Conservation (phyloP, 2,329 filamentous ascomycete genomes). For the Colletotrichum sublineola region DNA sequence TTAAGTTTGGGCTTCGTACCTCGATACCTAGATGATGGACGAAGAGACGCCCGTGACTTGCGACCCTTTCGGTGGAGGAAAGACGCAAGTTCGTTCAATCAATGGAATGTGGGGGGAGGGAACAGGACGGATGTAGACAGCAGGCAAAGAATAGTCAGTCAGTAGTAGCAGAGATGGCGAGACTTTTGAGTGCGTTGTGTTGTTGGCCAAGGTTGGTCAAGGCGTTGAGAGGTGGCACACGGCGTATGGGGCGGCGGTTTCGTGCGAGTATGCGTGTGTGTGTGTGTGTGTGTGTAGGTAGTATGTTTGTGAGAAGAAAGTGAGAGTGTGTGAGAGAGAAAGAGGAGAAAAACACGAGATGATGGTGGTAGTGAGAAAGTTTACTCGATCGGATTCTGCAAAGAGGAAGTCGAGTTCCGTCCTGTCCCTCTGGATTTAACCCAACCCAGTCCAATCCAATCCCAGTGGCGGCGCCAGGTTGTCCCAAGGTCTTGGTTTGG, state of each 20-base stretch:
- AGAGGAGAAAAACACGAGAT: constrained; percentile 9
- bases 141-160: constrained; percentile 15
- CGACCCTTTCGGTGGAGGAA: constrained; percentile 8
- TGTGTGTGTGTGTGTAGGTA: background rate
- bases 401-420: constrained; percentile 30
- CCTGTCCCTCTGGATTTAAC: background rate
- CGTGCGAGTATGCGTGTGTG: background rate
- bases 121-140: constrained; percentile 18
- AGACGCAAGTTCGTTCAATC: constrained; percentile 14
- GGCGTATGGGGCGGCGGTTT: background rate
- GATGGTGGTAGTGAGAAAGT: constrained; percentile 36
- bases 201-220: constrained; percentile 20
- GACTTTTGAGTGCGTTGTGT: constrained; percentile 14
- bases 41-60: background rate
- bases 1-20: constrained; percentile 33
- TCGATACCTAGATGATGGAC: constrained; percentile 16
- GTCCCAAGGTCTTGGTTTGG: constrained; percentile 37
- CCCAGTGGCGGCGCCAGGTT: constrained; percentile 1
- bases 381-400: constrained; percentile 37
- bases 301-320: too few relatives aligned
- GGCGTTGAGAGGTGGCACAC: constrained; percentile 3
- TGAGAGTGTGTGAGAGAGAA: background rate
- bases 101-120: constrained; percentile 31
- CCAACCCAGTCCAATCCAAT: constrained; percentile 24
- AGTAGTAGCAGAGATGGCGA: constrained; percentile 18